Conservation (phyloP, 1,284 basidiomycete species). For the Pholiota adiposa region DNA sequence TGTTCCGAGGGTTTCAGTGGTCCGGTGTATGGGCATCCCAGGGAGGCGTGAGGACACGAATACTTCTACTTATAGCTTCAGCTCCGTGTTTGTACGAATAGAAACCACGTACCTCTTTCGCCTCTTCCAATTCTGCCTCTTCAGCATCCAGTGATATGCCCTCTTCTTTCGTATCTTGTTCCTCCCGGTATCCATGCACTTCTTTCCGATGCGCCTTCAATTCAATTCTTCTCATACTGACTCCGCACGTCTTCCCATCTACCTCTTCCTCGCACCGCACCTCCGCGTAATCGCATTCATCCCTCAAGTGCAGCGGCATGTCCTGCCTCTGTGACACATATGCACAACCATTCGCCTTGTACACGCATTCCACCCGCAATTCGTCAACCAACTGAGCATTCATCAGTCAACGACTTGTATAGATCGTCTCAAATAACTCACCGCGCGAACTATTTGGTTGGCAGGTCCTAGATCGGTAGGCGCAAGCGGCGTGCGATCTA, state of each 20-base stretch:
- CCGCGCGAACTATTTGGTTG: constrained; percentile 73
- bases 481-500: constrained; percentile 73
- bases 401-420: neutral
- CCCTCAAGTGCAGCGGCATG: constrained; percentile 65
- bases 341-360: constrained; percentile 61
- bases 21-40: constrained; percentile 64
- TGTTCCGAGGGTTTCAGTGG: constrained; percentile 51
- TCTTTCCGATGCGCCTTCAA: constrained; percentile 36
- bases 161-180: neutral
- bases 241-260: constrained; percentile 41
- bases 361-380: constrained; percentile 74
- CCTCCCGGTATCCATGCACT: constrained; percentile 6
- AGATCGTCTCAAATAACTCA: constrained; percentile 42
- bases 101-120: constrained; percentile 1
- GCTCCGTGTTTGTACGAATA: neutral
- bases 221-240: constrained; percentile 34
- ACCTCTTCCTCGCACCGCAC: constrained; percentile 55
- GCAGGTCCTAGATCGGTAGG: constrained; percentile 59
- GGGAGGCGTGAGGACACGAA: constrained; percentile 48
- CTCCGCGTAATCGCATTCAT: constrained; percentile 61
- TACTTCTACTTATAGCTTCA: constrained; percentile 3
- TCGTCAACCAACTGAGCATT: constrained; percentile 78
- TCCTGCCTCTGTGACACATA: constrained; percentile 73
- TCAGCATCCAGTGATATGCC: constrained; percentile 5
- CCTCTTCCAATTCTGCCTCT: constrained; percentile 5